These are phyloP conservation scores for Lentinula edodes DNA, from an alignment of 768 basidiomycete genomes.

Conservation along the genomic window DNA sequence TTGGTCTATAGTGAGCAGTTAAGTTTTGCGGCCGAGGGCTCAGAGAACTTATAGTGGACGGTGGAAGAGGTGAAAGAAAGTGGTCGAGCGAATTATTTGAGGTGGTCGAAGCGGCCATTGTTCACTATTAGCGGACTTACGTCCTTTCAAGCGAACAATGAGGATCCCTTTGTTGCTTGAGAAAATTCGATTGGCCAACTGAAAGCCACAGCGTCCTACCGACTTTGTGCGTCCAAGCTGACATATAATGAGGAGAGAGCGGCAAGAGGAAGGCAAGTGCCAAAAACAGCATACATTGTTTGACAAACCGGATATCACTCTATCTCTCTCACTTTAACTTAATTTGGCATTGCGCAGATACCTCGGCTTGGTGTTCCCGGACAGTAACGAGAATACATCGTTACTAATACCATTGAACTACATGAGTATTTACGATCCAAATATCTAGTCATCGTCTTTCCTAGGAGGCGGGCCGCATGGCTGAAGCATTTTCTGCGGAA, in stretches of 20 bases:
- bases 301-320: neutral
- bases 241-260: neutral
- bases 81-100: neutral
- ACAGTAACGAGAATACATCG: neutral
- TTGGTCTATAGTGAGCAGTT: conserved; percentile 33
- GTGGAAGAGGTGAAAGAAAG: neutral
- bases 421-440: neutral
- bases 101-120: conserved; percentile 2
- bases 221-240: neutral
- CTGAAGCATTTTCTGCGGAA: conserved; percentile 79
- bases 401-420: neutral
- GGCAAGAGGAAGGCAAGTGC: neutral
- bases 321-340: neutral
- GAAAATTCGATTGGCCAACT: neutral
- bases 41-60: conserved; percentile 9
- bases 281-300: neutral
- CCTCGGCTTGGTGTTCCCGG: neutral
- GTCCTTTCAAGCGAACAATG: conserved; percentile 4
- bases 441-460: conserved; percentile 73
- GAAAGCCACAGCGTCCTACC: neutral
- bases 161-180: neutral
- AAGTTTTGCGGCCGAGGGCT: conserved; percentile 8
- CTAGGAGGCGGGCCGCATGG: conserved; percentile 90
- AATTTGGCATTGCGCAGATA: neutral
- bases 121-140: neutral